Evolutionary conservation across 352 stramenopile genomes (phyloP), one percentile per base, ranked within the genome.

Genomic region (Globisporangium abappressorium): DNA sequence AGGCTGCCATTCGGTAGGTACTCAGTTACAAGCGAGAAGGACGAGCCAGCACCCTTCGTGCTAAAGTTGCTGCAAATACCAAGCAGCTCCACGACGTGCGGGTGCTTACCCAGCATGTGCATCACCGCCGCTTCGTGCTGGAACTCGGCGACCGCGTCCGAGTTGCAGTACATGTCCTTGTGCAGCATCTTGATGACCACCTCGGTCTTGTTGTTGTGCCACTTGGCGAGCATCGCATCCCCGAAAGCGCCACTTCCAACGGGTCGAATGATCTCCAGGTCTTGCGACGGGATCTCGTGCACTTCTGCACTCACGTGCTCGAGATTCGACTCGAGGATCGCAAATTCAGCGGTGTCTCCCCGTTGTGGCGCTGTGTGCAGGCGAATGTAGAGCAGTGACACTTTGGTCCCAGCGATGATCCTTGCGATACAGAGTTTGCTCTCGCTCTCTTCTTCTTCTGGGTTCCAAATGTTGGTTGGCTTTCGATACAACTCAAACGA

Each of bases 31-130:
- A 93, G 71, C 22, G 84, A 74, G 3, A 84, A 62, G 5, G 69
- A 65, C 6, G 71, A 38, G 2, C 55, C 30, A 8, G 20, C 30
- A 6, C 56, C 60, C 41, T 49, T 24, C 15, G 18, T 34, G 20
- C 51, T 36, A 38, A 33, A 68, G 49, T 64, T 51, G 26, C 59
- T 22, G 60, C 33, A 43, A 2, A 91, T 67, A n/a, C 82, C 82
- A 0, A 93, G 62, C 1, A 93, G 64, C 54, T 90, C 81, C 1
- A 93, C 82, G 9, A 91, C 78, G 28, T 90, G 84, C 2, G 85
- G 85, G 51, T 93, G 82, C 49, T 93, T 89, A 2, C 82, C 85
- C 5, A 93, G 71, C 67, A 93, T 76, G 64, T 90, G 81, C 80
- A 90, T 90, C 41, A 93, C 85, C 0, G 77, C 77, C 1, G 82